Evolutionary conservation across 768 basidiomycete genomes (phyloP).

Genomic region (Leccinum imitatum): DNA sequence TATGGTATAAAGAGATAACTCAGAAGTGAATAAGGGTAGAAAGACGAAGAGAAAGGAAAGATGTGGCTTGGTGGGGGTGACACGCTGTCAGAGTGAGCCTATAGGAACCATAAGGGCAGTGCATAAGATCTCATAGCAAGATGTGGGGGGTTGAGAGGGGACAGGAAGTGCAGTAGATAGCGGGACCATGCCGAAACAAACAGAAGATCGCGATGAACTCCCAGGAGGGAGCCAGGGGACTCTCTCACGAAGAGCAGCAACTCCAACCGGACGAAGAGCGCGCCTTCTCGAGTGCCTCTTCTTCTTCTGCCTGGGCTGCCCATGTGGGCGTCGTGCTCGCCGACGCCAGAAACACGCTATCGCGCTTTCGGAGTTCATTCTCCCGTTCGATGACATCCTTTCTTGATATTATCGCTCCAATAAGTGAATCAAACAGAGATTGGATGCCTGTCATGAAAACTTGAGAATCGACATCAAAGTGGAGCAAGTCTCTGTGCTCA

Average conservation of each 20-base stretch:
- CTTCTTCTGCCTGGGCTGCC: slow-evolving; percentile 79
- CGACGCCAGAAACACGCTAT: slow-evolving; percentile 77
- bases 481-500: slow-evolving; percentile 28
- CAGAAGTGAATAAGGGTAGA: slow-evolving; percentile 34
- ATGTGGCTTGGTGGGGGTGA: slow-evolving; percentile 13
- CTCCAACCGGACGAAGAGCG: slow-evolving; percentile 55
- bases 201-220: slow-evolving; percentile 10
- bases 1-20: slow-evolving; percentile 43
- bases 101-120: slow-evolving; percentile 20
- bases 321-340: slow-evolving; percentile 65
- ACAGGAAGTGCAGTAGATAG: slow-evolving; percentile 16
- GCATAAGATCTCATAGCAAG: slow-evolving; percentile 31
- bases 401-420: slow-evolving; percentile 72
- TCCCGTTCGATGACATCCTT: slow-evolving; percentile 81
- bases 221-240: neutral
- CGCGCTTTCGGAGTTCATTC: slow-evolving; percentile 74
- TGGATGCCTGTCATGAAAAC: slow-evolving; percentile 60
- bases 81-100: slow-evolving; percentile 26
- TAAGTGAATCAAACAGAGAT: slow-evolving; percentile 75
- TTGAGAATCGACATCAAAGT: slow-evolving; percentile 14
- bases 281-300: slow-evolving; percentile 63
- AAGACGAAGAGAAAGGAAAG: slow-evolving; percentile 11
- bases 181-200: slow-evolving; percentile 23
- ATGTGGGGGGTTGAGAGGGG: slow-evolving; percentile 17
- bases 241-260: slow-evolving; percentile 57